Conservation (phyloP, 768 basidiomycete species). For the Trametes sanguinea region DNA sequence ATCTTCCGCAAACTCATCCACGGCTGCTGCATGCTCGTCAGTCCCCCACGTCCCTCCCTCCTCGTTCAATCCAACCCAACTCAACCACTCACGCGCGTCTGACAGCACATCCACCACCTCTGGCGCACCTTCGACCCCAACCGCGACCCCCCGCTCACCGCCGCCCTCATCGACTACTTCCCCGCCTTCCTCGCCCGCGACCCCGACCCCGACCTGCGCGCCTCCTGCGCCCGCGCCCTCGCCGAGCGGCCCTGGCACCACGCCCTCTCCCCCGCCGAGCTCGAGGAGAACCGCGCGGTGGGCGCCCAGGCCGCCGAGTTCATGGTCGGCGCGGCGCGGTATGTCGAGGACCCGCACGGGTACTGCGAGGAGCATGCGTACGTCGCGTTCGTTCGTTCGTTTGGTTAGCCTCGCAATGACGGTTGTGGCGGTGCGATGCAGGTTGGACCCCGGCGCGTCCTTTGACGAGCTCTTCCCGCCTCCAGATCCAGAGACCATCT, state of each 20-base stretch:
- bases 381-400: background rate
- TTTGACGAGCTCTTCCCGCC: slow-evolving; percentile 18
- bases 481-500: slow-evolving; percentile 3
- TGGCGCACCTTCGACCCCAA: slow-evolving; percentile 10
- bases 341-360: slow-evolving; percentile 3
- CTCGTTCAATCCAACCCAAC: background rate
- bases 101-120: slow-evolving; percentile 20
- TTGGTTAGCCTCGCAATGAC: background rate
- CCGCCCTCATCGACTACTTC: slow-evolving; percentile 12
- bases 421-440: background rate
- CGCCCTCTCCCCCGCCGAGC: slow-evolving; percentile 13
- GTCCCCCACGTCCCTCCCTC: background rate
- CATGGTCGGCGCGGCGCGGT: slow-evolving; percentile 11
- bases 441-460: background rate
- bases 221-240: background rate
- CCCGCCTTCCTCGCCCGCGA: slow-evolving; percentile 10
- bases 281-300: background rate
- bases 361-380: slow-evolving; percentile 19
- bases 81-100: too few species aligned
- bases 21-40: slow-evolving; percentile 17
- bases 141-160: background rate
- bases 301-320: slow-evolving; percentile 19
- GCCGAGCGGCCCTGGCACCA: slow-evolving; percentile 11
- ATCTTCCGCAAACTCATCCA: slow-evolving; percentile 20
- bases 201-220: slow-evolving; percentile 11